Percentiles rank a stretch among this genome's conserved stretches.
These are phyloP conservation scores for Plasmodium cynomolgi DNA, from an alignment of 169 alveolate species.

Conservation along the genomic window DNA sequence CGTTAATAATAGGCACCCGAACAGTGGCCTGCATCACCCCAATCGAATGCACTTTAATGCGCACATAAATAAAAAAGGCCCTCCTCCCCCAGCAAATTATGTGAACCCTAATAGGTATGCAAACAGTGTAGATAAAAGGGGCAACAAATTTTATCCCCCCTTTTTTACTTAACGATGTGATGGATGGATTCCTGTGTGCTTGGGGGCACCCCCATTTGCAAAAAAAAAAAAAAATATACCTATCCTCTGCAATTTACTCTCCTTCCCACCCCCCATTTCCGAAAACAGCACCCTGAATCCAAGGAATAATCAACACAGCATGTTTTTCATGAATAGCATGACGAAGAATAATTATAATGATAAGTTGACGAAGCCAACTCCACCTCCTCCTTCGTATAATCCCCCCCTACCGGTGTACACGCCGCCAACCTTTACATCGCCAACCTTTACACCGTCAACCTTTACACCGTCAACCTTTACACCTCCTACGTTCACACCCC, in stretches of 20 bases:
- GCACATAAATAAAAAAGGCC: not conserved
- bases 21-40: constrained; percentile 6
- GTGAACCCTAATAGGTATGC: constrained; percentile 31
- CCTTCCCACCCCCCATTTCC: not conserved
- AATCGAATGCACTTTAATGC: not conserved
- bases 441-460: not conserved
- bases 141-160: not conserved
- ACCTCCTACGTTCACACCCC: not conserved
- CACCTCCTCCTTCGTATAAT: constrained; percentile 2
- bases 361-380: not conserved
- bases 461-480: not conserved
- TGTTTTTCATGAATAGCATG: not conserved
- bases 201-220: not conserved
- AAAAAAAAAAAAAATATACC: not conserved
- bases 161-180: not conserved
- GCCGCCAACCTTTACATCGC: not conserved
- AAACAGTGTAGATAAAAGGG: not conserved
- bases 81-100: constrained; percentile 5
- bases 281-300: not conserved
- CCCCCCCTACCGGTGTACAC: not conserved
- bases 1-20: constrained; percentile 1
- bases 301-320: not conserved
- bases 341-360: not conserved
- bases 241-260: not conserved
- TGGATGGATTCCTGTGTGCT: not conserved